Conservation (phyloP, 306 rosid genomes). For the Canavalia gladiata region DNA sequence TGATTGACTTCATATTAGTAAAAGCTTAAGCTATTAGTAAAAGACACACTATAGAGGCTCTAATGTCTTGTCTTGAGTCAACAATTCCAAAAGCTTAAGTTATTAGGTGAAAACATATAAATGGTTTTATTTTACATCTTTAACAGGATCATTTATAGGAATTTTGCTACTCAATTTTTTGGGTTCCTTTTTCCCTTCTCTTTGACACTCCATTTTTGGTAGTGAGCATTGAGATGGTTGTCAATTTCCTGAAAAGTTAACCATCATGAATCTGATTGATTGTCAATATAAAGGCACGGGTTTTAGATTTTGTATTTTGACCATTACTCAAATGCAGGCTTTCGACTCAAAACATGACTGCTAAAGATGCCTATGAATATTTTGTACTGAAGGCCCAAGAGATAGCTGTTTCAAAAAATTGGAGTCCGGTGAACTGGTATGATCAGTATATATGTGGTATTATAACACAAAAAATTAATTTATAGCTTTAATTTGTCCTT, state of each 20-base stretch:
- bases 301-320: slow-evolving; percentile 29
- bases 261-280: neutral
- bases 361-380: slow-evolving; percentile 85
- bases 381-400: slow-evolving; percentile 92
- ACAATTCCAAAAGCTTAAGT: too few relatives aligned
- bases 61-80: neutral
- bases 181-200: neutral
- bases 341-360: slow-evolving; percentile 68
- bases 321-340: slow-evolving; percentile 71
- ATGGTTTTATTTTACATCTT: neutral
- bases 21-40: neutral
- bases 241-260: slow-evolving; percentile 34
- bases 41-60: neutral
- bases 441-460: slow-evolving; percentile 31
- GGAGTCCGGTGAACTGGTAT: slow-evolving; percentile 98
- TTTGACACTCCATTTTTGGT: slow-evolving; percentile 15
- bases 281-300: slow-evolving; percentile 21
- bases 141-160: neutral
- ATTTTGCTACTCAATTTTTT: slow-evolving; percentile 2
- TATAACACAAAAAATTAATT: slow-evolving; percentile 27
- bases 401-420: slow-evolving; percentile 78
- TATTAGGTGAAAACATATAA: neutral
- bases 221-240: slow-evolving; percentile 11
- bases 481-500: slow-evolving; percentile 33
- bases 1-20: slow-evolving; percentile 5